A percentile compares a stretch with the other conserved stretches of the same genome.
Evolutionary conservation across 768 basidiomycete genomes (phyloP).

Genomic region (Boletus subparvulus): DNA sequence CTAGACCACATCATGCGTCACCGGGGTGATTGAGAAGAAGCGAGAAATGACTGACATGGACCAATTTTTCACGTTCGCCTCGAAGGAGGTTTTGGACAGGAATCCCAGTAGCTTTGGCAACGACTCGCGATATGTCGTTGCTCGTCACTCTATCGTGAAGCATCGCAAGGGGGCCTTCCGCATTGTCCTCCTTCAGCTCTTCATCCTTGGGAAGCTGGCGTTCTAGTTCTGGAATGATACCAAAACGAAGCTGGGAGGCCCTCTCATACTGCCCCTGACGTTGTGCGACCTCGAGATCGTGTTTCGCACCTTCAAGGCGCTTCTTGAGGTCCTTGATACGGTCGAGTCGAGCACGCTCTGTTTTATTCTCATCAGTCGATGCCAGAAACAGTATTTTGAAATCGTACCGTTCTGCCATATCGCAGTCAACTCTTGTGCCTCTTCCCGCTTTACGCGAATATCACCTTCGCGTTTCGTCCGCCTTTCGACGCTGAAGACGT

Average conservation of each 20-base stretch:
- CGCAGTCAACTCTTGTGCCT: conserved; percentile 58
- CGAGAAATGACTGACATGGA: conserved; percentile 58
- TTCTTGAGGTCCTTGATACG: conserved; percentile 71
- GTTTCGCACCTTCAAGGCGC: conserved; percentile 77
- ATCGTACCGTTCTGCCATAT: conserved; percentile 70
- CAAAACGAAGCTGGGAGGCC: conserved; percentile 81
- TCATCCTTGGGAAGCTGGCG: conserved; percentile 59
- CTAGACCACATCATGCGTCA: conserved; percentile 36
- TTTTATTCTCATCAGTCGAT: not conserved
- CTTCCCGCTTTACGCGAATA: conserved; percentile 56
- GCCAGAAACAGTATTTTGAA: not conserved
- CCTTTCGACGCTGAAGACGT: conserved; percentile 80
- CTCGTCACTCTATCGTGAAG: conserved; percentile 85
- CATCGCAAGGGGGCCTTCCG: conserved; percentile 52
- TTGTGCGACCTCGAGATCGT: conserved; percentile 85
- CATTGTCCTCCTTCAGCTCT: conserved; percentile 44
- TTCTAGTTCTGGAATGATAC: conserved; percentile 81
- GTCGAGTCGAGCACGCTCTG: conserved; percentile 68
- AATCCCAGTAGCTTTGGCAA: conserved; percentile 87
- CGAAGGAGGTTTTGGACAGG: conserved; percentile 86
- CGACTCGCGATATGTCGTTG: conserved; percentile 86
- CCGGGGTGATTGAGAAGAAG: not conserved
- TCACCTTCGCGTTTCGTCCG: conserved; percentile 63
- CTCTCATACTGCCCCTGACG: conserved; percentile 84
- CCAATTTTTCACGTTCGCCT: conserved; percentile 86